Percentiles rank a stretch among this genome's conserved stretches.
These are phyloP conservation scores for Silene uniflora DNA, from an alignment of 148 eudicot species.

Conservation along the genomic window DNA sequence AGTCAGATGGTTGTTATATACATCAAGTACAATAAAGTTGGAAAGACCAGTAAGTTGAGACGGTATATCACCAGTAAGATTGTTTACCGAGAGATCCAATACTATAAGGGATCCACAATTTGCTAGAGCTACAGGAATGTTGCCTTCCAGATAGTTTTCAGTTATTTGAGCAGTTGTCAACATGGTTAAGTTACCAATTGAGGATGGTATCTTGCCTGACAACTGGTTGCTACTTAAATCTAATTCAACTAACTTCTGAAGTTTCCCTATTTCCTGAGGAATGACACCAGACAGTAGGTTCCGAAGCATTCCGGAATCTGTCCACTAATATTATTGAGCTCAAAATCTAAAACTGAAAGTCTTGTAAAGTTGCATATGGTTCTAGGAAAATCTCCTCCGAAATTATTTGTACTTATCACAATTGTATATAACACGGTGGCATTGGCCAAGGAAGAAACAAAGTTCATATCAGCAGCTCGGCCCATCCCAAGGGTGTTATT, in stretches of 20 bases:
- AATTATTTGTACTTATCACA: slow-evolving; percentile 11
- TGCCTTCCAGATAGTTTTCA: too few relatives aligned
- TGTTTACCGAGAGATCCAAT: too few relatives aligned
- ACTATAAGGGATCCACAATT: too few relatives aligned
- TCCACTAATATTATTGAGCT: slow-evolving; percentile 23
- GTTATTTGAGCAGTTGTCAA: too few relatives aligned
- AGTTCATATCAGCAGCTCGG: too few relatives aligned
- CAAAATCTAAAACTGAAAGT: neutral
- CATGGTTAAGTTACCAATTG: too few relatives aligned
- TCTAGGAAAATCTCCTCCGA: slow-evolving; percentile 33
- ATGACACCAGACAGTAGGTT: slow-evolving; percentile 29
- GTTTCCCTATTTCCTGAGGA: slow-evolving; percentile 29
- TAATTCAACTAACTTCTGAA: slow-evolving; percentile 2
- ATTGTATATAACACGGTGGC: slow-evolving; percentile 21
- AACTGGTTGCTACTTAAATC: too few relatives aligned
- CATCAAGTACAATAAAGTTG: neutral
- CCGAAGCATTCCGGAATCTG: slow-evolving; percentile 26
- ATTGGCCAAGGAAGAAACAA: slow-evolving; percentile 34
- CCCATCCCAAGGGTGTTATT: slow-evolving; percentile 30
- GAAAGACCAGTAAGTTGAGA: slow-evolving; percentile 20
- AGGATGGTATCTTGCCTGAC: too few relatives aligned
- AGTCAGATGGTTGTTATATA: slow-evolving; percentile 24
- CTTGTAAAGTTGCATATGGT: slow-evolving; percentile 34
- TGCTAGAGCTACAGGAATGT: too few relatives aligned
- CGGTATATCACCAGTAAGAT: neutral